Base-by-base conservation (phyloP, 352 stramenopile genomes). In the Pythium monospermum region DNA sequence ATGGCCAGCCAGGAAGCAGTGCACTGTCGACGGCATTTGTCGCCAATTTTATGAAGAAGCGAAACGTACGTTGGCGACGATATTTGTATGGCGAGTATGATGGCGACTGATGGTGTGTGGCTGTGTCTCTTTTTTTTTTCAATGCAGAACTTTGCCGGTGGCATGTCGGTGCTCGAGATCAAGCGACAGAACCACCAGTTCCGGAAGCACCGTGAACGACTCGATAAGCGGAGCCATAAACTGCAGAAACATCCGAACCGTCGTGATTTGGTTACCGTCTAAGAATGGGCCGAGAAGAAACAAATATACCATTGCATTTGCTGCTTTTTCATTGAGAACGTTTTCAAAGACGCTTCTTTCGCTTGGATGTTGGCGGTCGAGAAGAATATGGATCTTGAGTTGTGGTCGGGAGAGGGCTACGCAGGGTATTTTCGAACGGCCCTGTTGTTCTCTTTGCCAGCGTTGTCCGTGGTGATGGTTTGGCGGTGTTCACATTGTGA, bases 201-300 rank as follows among this genome's bases (percentile, higher is more conserved):
- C 54, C 60, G 85, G 45, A 91, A 91, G 66, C 83, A 91, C 57
- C 74, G 76, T 46, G 83, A 80, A 49, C 79, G 80, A 25, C 68
- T 94, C 41, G 81, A 91, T 38, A 83, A 68, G 37, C 83, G 83
- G 50, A 91, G 78, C 42, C 80, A 94, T 67, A 94, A 94, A 66
- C 56, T 94, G 27, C 83, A 94, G 63, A 87, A 68, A 52, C 74
- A 90, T 56, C 83, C 83, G 49, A 94, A 94, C 54, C 80, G 83
- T 54, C 61, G 61, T 64, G 61, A 52, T 40, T 75, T 94, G 61
- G 60, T 94, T 42, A 89, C 76, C 13, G 83, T 94, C 53, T 94
- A 91, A 65, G 70, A 22, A 28, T 33, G 28, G 13, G 47, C 42
- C n/a, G n/a, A n/a, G n/a, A n/a, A n/a, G n/a, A n/a, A n/a, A n/a